Base-by-base conservation (phyloP, 805 yeast species). In the Candida krabiensis region DNA sequence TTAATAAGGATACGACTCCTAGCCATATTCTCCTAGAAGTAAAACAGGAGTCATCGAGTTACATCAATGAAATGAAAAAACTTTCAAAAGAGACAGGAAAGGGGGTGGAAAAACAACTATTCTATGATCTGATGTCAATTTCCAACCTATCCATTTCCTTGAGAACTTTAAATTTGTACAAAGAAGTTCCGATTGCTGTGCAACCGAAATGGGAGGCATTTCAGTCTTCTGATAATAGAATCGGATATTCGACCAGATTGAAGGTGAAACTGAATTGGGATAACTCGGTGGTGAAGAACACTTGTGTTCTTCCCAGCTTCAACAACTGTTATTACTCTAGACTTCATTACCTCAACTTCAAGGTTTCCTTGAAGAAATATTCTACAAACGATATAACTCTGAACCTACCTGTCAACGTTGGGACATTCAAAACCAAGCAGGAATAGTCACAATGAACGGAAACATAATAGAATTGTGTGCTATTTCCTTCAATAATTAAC, bases 31-130 rank as follows among this genome's bases (percentile, higher is more conserved):
- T 49, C 6, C 27, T 27, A 12, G 34, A 35, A 23, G 35, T 49
- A 12, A 54, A 49, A 19, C 30, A 42, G n/a, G 31, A 45, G 30
- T 49, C 41, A 16, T 14, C 46, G 1, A 29, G 33, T 7, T 44
- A 47, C 19, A 33, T 52, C 15, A 19, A 24, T n/a, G 30, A 43
- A 15, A 37, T 52, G 26, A 47, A 43, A 22, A 29, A 21, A 3
- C 33, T 52, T n/a, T 33, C 56, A 1, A 38, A 36, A 28, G 52
- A 43, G 27, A 44, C 50, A 8, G 41, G 41, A 5, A 39, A 46
- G 21, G 59, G 59, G 13, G 37, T 54, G 11, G 56, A 51, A 8
- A 52, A 39, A 30, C 53, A 51, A 32, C 35, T 54, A 12, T 52
- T 44, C 30, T 41, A 46, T 30, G 59, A 54, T 29, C 26, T 54